phyloP scores from a whole-genome alignment of 176 grass and related monocot species.

The Musa schizocarpa region DNA sequence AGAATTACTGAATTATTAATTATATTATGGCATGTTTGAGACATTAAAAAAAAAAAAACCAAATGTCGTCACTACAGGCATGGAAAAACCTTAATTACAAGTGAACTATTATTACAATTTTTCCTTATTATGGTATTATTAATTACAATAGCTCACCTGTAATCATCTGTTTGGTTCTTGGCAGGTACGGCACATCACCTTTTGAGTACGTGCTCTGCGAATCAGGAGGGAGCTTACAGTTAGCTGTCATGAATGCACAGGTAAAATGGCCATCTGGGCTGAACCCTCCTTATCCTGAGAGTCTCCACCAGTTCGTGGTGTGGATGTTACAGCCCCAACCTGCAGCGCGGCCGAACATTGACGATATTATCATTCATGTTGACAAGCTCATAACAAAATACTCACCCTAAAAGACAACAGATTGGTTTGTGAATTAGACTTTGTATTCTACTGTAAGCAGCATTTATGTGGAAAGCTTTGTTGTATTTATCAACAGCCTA shows the following conservation, averaged over 20 bases:
- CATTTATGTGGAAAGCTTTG: background rate
- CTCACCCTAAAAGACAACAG: constrained; percentile 38
- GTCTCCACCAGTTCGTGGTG: constrained; percentile 52
- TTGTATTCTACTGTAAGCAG: background rate
- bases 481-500: background rate
- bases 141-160: too few species aligned
- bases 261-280: constrained; percentile 60
- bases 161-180: background rate
- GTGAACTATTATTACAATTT: background rate
- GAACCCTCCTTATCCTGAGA: constrained; percentile 39
- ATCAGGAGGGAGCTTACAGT: constrained; percentile 57
- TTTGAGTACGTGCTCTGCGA: constrained; percentile 78
- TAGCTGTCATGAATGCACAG: constrained; percentile 47
- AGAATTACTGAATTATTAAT: too few species aligned
- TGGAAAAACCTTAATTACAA: background rate
- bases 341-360: constrained; percentile 58
- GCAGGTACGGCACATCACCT: constrained; percentile 70
- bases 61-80: too few species aligned
- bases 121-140: background rate
- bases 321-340: constrained; percentile 95
- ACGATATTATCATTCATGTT: constrained; percentile 84
- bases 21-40: too few species aligned
- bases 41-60: too few species aligned
- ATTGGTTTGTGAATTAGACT: constrained; percentile 4
- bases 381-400: constrained; percentile 78